Conservation (phyloP, 2,329 filamentous ascomycete genomes). For the Trichoderma breve region DNA sequence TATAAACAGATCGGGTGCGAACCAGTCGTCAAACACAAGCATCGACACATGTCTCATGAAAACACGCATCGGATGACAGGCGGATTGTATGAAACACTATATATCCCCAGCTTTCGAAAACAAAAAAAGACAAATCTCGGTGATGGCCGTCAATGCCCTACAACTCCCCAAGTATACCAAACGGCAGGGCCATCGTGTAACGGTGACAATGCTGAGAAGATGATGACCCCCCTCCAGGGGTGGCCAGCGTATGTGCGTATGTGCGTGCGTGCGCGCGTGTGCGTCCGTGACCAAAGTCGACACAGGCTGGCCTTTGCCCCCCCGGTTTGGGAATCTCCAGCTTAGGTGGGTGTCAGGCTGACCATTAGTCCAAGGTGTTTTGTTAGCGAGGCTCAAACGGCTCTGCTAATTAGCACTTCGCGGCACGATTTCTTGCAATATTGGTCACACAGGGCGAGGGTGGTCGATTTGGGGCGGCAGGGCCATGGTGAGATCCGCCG, state of each 20-base stretch:
- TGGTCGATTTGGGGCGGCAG: background rate
- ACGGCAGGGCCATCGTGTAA: slow-evolving; percentile 16
- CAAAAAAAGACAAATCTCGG: background rate
- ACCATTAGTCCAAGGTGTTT: background rate
- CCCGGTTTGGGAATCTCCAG: slow-evolving; percentile 9
- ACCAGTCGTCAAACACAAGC: background rate
- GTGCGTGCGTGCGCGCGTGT: background rate
- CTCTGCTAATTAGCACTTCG: background rate
- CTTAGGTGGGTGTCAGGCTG: background rate
- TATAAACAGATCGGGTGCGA: background rate
- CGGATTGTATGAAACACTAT: slow-evolving; percentile 9
- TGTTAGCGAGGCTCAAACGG: background rate
- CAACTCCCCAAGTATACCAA: background rate
- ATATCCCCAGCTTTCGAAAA: background rate
- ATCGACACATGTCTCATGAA: background rate
- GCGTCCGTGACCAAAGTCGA: slow-evolving; percentile 1
- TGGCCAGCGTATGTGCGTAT: background rate
- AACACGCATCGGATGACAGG: background rate
- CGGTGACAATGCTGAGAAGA: slow-evolving; percentile 5
- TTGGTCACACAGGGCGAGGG: background rate
- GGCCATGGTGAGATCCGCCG: slow-evolving; percentile 1
- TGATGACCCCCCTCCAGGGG: slow-evolving; percentile 7
- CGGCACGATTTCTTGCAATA: background rate
- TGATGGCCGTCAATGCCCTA: slow-evolving; percentile 12
- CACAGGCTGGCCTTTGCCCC: background rate